These are phyloP conservation scores for Exophiala xenobiotica DNA, from an alignment of 2,329 filamentous ascomycete species.

Conservation along the genomic window DNA sequence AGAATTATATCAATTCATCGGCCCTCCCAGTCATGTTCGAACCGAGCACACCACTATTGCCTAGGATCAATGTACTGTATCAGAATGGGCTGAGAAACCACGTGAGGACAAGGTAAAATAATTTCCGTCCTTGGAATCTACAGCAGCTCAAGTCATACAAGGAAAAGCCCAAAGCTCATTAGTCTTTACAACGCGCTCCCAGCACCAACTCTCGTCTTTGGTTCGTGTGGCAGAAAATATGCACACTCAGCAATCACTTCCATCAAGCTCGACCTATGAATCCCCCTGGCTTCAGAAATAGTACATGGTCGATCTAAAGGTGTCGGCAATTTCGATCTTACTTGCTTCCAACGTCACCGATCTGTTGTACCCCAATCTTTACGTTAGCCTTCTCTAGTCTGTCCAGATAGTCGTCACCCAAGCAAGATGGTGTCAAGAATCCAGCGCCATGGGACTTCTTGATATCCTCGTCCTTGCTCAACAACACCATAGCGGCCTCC, in stretches of 20 bases:
- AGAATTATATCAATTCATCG: no score
- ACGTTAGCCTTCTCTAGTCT: constrained; percentile 46
- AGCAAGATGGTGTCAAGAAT: constrained; percentile 48
- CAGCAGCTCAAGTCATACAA: not conserved
- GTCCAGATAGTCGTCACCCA: constrained; percentile 49
- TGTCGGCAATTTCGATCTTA: constrained; percentile 5
- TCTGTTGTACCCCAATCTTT: constrained; percentile 37
- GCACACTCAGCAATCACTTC: not conserved
- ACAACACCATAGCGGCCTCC: constrained; percentile 47
- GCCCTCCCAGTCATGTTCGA: no score
- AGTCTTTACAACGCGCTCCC: not conserved
- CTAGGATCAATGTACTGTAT: no score
- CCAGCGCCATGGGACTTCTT: constrained; percentile 45
- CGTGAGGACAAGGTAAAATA: no score
- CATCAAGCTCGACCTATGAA: not conserved
- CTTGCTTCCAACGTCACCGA: constrained; percentile 31
- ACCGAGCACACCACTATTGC: no score
- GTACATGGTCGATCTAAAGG: not conserved
- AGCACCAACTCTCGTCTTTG: not conserved
- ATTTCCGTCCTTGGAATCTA: not conserved
- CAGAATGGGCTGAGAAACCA: no score
- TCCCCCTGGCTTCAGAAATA: not conserved
- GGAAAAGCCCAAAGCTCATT: not conserved
- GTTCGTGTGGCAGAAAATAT: not conserved
- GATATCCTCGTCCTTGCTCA: constrained; percentile 40